These are phyloP conservation scores for Debaryomycetaceae sp. DNA, from an alignment of 1,139 yeast genomes.

Conservation along the genomic window DNA sequence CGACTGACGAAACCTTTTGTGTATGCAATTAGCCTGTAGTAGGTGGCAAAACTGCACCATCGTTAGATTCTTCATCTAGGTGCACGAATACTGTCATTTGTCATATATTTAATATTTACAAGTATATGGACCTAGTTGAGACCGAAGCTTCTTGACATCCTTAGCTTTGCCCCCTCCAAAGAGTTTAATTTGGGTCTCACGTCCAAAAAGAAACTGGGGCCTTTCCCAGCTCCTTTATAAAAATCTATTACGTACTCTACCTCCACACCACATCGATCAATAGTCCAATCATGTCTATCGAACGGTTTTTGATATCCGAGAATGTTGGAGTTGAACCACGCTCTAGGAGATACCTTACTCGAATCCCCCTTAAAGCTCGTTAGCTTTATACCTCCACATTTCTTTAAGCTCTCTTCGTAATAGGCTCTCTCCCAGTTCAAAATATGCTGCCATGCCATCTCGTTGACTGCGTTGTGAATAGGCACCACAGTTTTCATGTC, in stretches of 20 bases:
- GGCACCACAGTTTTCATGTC: constrained; percentile 94
- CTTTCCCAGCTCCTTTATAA: constrained; percentile 61
- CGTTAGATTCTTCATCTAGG: not conserved
- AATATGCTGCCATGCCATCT: constrained; percentile 86
- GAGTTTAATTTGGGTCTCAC: constrained; percentile 87
- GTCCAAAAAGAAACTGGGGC: constrained; percentile 74
- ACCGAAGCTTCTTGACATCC: constrained; percentile 61
- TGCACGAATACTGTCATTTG: not conserved
- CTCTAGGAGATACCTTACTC: constrained; percentile 81
- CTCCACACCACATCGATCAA: constrained; percentile 80
- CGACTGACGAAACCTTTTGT: not conserved
- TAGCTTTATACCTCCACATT: constrained; percentile 82
- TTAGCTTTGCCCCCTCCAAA: constrained; percentile 72
- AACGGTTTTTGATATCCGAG: constrained; percentile 76
- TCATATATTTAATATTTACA: not conserved
- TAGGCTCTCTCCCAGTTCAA: constrained; percentile 72
- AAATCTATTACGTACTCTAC: constrained; percentile 93
- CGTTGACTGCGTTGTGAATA: constrained; percentile 90
- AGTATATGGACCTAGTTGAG: constrained; percentile 9
- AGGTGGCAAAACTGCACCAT: not conserved
- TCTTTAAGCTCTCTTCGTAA: constrained; percentile 44
- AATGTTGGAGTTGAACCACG: constrained; percentile 62
- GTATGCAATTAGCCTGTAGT: not conserved
- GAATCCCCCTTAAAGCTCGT: constrained; percentile 90
- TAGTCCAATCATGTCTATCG: constrained; percentile 94